A percentile compares a stretch with the other conserved stretches of the same genome.
These are phyloP conservation scores for Sclerotinia glacialis DNA, from an alignment of 2,329 filamentous ascomycete genomes.

Conservation along the genomic window DNA sequence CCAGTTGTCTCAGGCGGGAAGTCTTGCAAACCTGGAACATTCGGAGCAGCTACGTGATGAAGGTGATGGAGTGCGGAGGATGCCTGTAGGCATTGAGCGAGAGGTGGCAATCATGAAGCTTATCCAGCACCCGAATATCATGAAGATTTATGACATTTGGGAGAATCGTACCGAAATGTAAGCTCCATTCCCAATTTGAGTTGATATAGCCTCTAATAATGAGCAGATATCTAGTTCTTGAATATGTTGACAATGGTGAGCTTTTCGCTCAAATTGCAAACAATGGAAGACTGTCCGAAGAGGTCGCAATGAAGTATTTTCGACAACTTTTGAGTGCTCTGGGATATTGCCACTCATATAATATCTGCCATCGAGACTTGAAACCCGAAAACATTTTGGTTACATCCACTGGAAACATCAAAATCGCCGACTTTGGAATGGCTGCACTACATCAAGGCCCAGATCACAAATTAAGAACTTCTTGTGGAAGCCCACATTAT, in stretches of 20 bases:
- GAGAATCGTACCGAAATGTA: constrained; percentile 94
- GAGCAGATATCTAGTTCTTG: constrained; percentile 85
- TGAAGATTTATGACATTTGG: constrained; percentile 95
- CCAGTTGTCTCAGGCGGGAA: constrained; percentile 78
- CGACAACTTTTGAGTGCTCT: constrained; percentile 91
- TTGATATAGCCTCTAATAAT: constrained; percentile 31
- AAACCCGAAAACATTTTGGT: constrained; percentile 97
- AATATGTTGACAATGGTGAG: constrained; percentile 74
- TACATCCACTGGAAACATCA: constrained; percentile 72
- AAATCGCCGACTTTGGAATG: constrained; percentile 98
- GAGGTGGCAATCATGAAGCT: constrained; percentile 98
- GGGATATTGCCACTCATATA: constrained; percentile 88
- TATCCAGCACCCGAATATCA: constrained; percentile 91
- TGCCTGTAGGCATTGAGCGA: constrained; percentile 86
- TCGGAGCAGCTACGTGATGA: constrained; percentile 60
- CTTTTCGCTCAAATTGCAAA: constrained; percentile 79
- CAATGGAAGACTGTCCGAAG: constrained; percentile 71
- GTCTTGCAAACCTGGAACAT: constrained; percentile 77
- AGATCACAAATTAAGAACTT: constrained; percentile 76
- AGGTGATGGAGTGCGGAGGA: constrained; percentile 61
- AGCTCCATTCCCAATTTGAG: constrained; percentile 40
- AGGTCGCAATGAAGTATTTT: constrained; percentile 79
- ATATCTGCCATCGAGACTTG: constrained; percentile 92
- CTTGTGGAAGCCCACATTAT: constrained; percentile 95
- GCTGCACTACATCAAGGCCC: constrained; percentile 82